These are phyloP conservation scores for Torulaspora maleeae DNA, from an alignment of 805 yeast genomes.

Conservation along the genomic window DNA sequence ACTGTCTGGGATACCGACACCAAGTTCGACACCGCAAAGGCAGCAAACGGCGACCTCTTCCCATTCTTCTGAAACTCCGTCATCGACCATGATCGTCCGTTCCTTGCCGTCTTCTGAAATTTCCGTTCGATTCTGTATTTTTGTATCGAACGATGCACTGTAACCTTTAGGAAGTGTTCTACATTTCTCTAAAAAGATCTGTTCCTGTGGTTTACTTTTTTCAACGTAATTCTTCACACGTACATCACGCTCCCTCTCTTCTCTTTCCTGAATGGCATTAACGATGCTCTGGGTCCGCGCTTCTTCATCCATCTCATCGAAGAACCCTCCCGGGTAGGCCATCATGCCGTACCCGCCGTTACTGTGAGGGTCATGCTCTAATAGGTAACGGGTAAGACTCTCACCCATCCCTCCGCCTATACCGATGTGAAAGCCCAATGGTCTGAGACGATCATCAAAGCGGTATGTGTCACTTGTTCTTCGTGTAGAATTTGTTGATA, in stretches of 20 bases:
- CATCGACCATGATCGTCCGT: constrained; percentile 20
- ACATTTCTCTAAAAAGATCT: constrained; percentile 22
- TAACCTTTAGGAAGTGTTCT: constrained; percentile 29
- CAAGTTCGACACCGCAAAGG: constrained; percentile 68
- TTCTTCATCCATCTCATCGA: constrained; percentile 15
- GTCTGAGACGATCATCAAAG: constrained; percentile 4
- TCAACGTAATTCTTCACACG: constrained; percentile 26
- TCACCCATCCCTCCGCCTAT: constrained; percentile 14
- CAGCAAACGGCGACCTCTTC: constrained; percentile 50
- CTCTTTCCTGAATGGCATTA: constrained; percentile 34
- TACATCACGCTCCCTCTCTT: constrained; percentile 30
- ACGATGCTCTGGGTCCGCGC: constrained; percentile 30
- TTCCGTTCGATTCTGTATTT: constrained; percentile 20
- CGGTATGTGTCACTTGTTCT: not conserved
- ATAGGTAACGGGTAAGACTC: constrained; percentile 12
- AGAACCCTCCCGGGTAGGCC: constrained; percentile 1
- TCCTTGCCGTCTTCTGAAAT: constrained; percentile 20
- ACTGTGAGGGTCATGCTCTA: constrained; percentile 6
- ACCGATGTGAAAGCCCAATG: constrained; percentile 9
- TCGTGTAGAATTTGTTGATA: not conserved
- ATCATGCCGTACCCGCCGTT: constrained; percentile 5
- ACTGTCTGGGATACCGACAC: constrained; percentile 62
- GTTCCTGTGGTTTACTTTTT: constrained; percentile 27
- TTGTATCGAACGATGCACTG: constrained; percentile 29
- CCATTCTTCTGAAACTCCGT: constrained; percentile 30